These are phyloP conservation scores for Sporothrix humicola DNA, from an alignment of 2,329 filamentous ascomycete genomes.

Conservation along the genomic window DNA sequence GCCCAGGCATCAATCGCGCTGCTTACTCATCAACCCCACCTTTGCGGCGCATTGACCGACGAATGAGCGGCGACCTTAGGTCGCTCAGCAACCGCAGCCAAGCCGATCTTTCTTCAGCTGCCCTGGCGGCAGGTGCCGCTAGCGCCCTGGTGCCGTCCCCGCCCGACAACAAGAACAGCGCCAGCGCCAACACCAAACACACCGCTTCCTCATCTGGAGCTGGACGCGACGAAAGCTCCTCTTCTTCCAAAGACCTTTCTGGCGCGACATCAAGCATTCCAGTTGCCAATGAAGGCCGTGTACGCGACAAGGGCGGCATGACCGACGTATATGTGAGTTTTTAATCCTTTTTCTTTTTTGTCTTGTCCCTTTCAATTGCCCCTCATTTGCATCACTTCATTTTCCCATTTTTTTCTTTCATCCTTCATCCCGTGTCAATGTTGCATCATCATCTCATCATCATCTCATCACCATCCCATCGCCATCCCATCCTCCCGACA, in stretches of 20 bases:
- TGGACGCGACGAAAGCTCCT: conserved; percentile 17
- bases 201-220: conserved; percentile 39
- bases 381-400: conserved; percentile 15
- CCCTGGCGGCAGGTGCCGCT: neutral
- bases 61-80: conserved; percentile 77
- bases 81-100: conserved; percentile 64
- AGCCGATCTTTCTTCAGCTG: conserved; percentile 31
- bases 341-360: conserved; percentile 32
- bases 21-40: conserved; percentile 64
- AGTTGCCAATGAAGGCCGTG: conserved; percentile 85
- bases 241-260: conserved; percentile 35
- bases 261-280: conserved; percentile 58
- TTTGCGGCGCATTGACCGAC: conserved; percentile 70
- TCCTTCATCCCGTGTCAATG: neutral
- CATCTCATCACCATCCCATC: conserved; percentile 19
- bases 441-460: neutral
- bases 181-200: conserved; percentile 29
- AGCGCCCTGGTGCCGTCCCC: conserved; percentile 21
- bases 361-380: neutral
- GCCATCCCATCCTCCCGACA: conserved; percentile 2
- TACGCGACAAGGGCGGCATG: conserved; percentile 78
- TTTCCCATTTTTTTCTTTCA: neutral
- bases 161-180: conserved; percentile 26
- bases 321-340: conserved; percentile 89
- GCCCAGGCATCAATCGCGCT: conserved; percentile 59